Evolutionary conservation across 164 flowering plant genomes (phyloP).

Genomic region (Vitis rupestris): DNA sequence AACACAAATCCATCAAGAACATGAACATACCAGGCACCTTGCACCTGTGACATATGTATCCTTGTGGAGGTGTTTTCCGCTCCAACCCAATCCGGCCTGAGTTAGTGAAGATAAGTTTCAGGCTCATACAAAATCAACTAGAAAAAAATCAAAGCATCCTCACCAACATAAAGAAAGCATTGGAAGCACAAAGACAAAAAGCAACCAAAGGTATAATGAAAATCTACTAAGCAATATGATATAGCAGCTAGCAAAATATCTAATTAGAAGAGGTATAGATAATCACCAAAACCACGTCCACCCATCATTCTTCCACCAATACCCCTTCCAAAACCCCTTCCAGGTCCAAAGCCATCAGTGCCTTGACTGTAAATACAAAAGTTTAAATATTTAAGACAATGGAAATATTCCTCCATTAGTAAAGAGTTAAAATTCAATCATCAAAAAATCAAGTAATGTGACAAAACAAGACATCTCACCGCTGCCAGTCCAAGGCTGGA

Average conservation of each 20-base stretch:
- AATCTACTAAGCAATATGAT: too few species aligned
- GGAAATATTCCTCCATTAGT: neutral
- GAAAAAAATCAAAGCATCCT: neutral
- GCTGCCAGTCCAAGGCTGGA: constrained; percentile 88
- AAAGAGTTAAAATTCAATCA: neutral
- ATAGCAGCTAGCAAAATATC: neutral
- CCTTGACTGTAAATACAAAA: constrained; percentile 51
- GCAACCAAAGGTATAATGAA: too few species aligned
- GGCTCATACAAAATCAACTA: neutral
- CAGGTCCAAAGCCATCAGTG: constrained; percentile 64
- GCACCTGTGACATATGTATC: constrained; percentile 93
- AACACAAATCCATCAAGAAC: neutral
- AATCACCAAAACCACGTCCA: constrained; percentile 81
- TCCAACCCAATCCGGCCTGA: constrained; percentile 58
- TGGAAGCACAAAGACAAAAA: too few species aligned
- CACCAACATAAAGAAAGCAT: neutral
- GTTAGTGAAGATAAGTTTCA: constrained; percentile 10
- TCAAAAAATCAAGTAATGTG: neutral
- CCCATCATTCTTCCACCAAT: constrained; percentile 73
- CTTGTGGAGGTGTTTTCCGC: constrained; percentile 86
- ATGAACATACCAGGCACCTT: constrained; percentile 78
- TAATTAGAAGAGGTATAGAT: constrained; percentile 5
- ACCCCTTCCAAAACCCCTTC: constrained; percentile 91
- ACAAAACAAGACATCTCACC: constrained; percentile 44
- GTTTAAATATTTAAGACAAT: neutral